Evolutionary conservation across 1,284 basidiomycete species (phyloP).

Genomic region (Tylopilus sp.): DNA sequence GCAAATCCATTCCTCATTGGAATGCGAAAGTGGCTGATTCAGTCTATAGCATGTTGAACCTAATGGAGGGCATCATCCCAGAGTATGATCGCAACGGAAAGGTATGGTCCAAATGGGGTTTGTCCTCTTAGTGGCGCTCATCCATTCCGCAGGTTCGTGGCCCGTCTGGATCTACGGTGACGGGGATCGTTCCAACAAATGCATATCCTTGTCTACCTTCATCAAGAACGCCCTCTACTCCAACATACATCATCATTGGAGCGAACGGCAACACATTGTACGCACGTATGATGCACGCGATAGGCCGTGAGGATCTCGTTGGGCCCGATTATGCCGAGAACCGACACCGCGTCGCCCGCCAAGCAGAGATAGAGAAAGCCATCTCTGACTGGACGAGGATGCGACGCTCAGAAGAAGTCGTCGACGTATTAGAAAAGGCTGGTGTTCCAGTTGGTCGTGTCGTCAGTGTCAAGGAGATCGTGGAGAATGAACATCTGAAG

Average conservation of each 20-base stretch:
- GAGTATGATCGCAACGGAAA: slow-evolving; percentile 79
- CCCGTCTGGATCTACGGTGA: slow-evolving; percentile 78
- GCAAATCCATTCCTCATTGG: slow-evolving; percentile 40
- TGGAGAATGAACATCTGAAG: slow-evolving; percentile 65
- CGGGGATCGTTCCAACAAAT: slow-evolving; percentile 79
- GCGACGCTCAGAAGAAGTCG: slow-evolving; percentile 57
- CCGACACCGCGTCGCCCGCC: slow-evolving; percentile 67
- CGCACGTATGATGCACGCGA: slow-evolving; percentile 68
- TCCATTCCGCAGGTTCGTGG: slow-evolving; percentile 61
- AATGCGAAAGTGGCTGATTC: not conserved
- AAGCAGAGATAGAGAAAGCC: slow-evolving; percentile 69
- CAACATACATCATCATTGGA: slow-evolving; percentile 74
- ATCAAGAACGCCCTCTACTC: slow-evolving; percentile 49
- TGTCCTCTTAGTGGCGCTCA: not conserved
- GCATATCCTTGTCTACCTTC: slow-evolving; percentile 72
- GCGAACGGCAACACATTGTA: slow-evolving; percentile 79
- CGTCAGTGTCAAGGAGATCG: slow-evolving; percentile 68
- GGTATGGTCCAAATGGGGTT: slow-evolving; percentile 42
- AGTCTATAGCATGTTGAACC: slow-evolving; percentile 68
- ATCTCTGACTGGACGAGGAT: slow-evolving; percentile 69
- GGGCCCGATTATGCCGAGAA: slow-evolving; percentile 69
- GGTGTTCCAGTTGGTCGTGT: slow-evolving; percentile 74
- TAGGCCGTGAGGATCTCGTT: slow-evolving; percentile 68
- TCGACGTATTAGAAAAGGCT: slow-evolving; percentile 52
- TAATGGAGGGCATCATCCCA: slow-evolving; percentile 83